These are phyloP conservation scores for Beta lomatogona DNA, from an alignment of 179 eudicot species.

Conservation along the genomic window DNA sequence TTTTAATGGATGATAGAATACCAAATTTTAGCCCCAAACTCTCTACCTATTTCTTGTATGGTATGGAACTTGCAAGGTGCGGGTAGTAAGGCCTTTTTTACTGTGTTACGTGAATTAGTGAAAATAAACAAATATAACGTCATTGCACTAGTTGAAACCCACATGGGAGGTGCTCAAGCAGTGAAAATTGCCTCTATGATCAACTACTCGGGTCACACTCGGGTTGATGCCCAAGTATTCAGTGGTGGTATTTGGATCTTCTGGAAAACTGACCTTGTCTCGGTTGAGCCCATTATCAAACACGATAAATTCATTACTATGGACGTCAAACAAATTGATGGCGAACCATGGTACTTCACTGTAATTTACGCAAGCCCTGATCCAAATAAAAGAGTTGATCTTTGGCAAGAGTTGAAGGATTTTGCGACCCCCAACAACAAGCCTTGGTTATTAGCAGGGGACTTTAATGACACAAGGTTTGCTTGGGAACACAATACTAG, in stretches of 20 bases:
- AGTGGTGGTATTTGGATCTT: background rate
- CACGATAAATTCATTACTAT: background rate
- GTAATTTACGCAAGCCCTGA: conserved; percentile 1
- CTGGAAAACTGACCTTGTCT: background rate
- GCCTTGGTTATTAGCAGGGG: conserved; percentile 2
- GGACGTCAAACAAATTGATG: background rate
- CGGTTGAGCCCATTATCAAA: background rate
- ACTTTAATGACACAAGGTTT: background rate
- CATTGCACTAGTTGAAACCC: background rate
- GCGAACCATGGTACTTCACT: background rate
- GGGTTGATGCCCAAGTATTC: background rate
- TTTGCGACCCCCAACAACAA: background rate
- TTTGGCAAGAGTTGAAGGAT: background rate
- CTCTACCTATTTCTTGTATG: background rate
- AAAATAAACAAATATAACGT: background rate
- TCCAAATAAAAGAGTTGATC: background rate
- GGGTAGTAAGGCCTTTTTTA: background rate
- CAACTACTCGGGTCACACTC: background rate
- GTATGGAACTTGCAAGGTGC: background rate
- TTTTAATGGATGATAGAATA: background rate
- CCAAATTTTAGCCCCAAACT: background rate
- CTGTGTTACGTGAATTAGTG: background rate
- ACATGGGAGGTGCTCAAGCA: background rate
- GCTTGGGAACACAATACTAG: background rate
- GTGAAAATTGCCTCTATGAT: background rate